Conservation (phyloP, 2,329 filamentous ascomycete species). For the Microsporum audouinii region DNA sequence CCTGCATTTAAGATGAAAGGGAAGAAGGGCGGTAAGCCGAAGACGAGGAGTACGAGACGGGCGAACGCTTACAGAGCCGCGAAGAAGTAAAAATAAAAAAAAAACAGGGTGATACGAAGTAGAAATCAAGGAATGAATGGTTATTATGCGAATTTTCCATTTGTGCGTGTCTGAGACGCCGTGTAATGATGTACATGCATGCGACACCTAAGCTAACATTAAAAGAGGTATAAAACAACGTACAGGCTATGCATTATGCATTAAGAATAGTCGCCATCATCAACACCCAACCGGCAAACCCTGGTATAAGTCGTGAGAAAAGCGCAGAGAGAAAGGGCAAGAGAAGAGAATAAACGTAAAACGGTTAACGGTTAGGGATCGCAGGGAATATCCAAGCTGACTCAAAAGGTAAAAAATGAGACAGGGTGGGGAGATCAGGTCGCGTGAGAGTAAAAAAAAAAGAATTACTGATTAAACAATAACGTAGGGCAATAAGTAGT, state of each 20-base stretch:
- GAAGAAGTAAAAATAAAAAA: slow-evolving; percentile 14
- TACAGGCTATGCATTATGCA: not conserved
- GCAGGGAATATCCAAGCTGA: not conserved
- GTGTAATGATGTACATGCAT: not conserved
- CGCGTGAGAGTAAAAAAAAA: not conserved
- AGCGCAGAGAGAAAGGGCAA: not conserved
- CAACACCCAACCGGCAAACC: not conserved
- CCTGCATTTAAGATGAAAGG: slow-evolving; percentile 27
- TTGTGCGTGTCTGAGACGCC: not conserved
- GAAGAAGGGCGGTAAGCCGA: slow-evolving; percentile 28
- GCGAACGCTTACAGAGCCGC: slow-evolving; percentile 33
- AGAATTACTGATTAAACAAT: slow-evolving; percentile 1
- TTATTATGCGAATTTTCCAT: not conserved
- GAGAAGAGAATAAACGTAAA: not conserved
- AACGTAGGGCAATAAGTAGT: not conserved
- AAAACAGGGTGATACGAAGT: not conserved
- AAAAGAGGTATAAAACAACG: not conserved
- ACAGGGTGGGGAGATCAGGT: not conserved
- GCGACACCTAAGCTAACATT: not conserved
- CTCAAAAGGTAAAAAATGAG: not conserved
- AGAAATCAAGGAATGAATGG: too few species aligned
- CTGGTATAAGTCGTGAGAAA: not conserved
- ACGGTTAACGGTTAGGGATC: not conserved
- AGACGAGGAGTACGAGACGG: slow-evolving; percentile 32
- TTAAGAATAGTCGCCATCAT: not conserved